Percentiles rank a stretch among this genome's conserved stretches.
Evolutionary conservation across 2,329 filamentous ascomycete species (phyloP).

Genomic region (Pezicula neosporulosa): DNA sequence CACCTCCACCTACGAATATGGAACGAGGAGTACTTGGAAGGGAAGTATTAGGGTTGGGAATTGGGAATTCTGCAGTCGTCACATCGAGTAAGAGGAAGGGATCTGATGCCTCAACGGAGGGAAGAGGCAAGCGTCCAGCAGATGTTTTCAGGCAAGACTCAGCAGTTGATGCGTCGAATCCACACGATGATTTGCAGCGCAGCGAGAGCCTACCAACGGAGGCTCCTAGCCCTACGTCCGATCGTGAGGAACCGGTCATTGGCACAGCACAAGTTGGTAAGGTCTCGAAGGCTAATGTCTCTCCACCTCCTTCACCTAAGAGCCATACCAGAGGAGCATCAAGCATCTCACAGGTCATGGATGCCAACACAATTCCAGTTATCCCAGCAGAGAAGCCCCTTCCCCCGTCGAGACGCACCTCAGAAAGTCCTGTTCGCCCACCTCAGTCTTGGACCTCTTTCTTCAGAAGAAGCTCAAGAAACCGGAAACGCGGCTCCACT

Average conservation of each 20-base stretch:
- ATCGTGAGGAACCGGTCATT: slow-evolving; percentile 33
- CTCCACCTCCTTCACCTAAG: slow-evolving; percentile 40
- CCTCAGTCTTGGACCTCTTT: slow-evolving; percentile 65
- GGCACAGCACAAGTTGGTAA: slow-evolving; percentile 44
- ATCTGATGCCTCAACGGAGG: slow-evolving; percentile 33
- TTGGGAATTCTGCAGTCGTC: slow-evolving; percentile 51
- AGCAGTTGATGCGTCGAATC: slow-evolving; percentile 5
- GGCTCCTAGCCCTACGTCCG: slow-evolving; percentile 25
- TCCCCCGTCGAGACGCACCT: slow-evolving; percentile 47
- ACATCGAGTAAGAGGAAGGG: slow-evolving; percentile 53
- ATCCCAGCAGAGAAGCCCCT: slow-evolving; percentile 34
- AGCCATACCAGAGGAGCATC: slow-evolving; percentile 43
- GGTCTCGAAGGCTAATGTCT: slow-evolving; percentile 43
- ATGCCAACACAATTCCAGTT: slow-evolving; percentile 26
- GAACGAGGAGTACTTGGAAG: slow-evolving; percentile 59
- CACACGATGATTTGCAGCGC: slow-evolving; percentile 10
- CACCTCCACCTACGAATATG: slow-evolving; percentile 51
- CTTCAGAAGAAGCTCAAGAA: slow-evolving; percentile 55
- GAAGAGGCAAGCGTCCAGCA: slow-evolving; percentile 27
- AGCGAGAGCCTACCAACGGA: slow-evolving; percentile 21
- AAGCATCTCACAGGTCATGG: slow-evolving; percentile 49
- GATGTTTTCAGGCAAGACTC: slow-evolving; percentile 19
- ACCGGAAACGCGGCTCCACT: slow-evolving; percentile 50
- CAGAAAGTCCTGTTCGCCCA: slow-evolving; percentile 46
- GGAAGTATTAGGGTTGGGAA: slow-evolving; percentile 52